Conservation (phyloP, 208 protist species). For the Leishmania amazonensis region DNA sequence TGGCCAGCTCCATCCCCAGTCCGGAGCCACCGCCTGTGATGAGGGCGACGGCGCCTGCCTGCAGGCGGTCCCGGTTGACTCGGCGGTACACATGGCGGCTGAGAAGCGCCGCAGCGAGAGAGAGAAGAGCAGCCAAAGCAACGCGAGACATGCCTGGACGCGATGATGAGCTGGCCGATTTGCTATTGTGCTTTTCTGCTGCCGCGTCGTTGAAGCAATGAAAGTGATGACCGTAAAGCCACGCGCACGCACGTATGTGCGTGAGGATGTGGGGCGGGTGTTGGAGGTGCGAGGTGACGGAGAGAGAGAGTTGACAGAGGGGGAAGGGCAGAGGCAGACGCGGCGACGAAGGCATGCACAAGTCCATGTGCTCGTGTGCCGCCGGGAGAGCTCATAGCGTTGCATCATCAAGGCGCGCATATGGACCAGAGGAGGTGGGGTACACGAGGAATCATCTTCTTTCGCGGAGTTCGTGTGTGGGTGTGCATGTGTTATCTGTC, state of each 20-base stretch:
- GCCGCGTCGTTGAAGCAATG: neutral
- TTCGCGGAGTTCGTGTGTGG: neutral
- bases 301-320: neutral
- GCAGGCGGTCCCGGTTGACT: conserved; percentile 22
- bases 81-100: conserved; percentile 28
- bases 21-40: conserved; percentile 80
- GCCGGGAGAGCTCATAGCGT: neutral
- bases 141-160: conserved; percentile 9
- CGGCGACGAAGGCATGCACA: too few species aligned
- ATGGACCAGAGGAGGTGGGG: too few species aligned
- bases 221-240: neutral
- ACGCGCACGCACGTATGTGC: neutral
- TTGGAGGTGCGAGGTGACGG: neutral
- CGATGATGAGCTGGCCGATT: neutral
- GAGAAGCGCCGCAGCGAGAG: conserved; percentile 30
- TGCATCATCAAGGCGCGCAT: neutral
- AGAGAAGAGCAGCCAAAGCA: conserved; percentile 20
- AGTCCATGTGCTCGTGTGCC: neutral
- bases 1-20: conserved; percentile 73
- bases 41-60: conserved; percentile 60
- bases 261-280: neutral
- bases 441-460: neutral
- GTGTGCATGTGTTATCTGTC: neutral
- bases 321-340: neutral
- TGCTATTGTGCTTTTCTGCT: neutral